Evolutionary conservation across 2,329 filamentous ascomycete genomes (phyloP), one percentile per base, ranked within the genome.

Genomic region (Monilinia laxa): DNA sequence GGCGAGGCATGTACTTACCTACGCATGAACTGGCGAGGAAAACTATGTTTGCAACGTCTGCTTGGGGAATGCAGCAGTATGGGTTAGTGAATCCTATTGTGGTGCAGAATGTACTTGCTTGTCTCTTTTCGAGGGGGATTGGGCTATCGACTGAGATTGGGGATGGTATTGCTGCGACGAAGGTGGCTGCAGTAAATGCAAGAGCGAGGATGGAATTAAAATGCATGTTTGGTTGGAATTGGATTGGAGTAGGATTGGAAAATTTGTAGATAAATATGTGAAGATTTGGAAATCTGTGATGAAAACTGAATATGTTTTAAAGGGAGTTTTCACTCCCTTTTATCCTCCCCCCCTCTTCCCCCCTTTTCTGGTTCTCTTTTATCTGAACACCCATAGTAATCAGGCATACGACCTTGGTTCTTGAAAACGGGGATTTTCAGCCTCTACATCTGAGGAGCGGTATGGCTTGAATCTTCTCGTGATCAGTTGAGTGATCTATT

Each of bases 31-130:
- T 31, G 1, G 14, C 56, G 7, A 12, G 10, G 14, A 6, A n/a
- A 59, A 59, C 40, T 11, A 9, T 6, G 9, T 58, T 58, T 45
- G 11, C 6, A 16, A 4, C n/a, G 18, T 42, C 55, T 3, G 10
- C n/a, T 58, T 42, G 35, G 20, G 55, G 35, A 23, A 58, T 11
- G 18, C 58, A 35, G 28, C 58, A 62, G 28, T 31, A 47, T 31
- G 56, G 56, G 2, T 11, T 6, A 3, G 18, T 16, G 11, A 23
- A 23, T 18, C 3, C 6, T 10, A 3, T 2, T 16, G 20, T 35
- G 25, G 42, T 60, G 57, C 57, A 60, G 20, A 60, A 47, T 31
- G 49, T 4, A 14, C 31, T 56, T 2, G 25, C 25, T 31, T 31
- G 16, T 35, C 57, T 51, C 42, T 35, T 60, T 60, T 20, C 28